Evolutionary conservation across 306 rosid species (phyloP), one percentile per base, ranked within the genome.

Genomic region (Lagenaria siceraria): DNA sequence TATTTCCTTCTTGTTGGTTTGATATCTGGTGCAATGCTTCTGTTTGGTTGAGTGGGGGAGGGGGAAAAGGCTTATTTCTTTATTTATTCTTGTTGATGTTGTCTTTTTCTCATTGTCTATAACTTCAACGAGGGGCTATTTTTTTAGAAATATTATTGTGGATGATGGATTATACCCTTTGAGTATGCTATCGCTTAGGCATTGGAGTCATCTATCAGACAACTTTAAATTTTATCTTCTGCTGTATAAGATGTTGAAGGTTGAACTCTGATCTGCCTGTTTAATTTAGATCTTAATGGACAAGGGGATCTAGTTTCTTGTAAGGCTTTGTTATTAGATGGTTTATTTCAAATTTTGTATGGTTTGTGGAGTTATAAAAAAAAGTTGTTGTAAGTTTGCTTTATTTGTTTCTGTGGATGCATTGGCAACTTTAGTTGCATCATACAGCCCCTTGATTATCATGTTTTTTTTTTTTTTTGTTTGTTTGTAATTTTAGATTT

Each of bases 121-220:
- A 46, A 70, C 38, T 70, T 15, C 7, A 70, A 22, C 21, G 22
- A 69, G 75, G 54, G 33, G 55, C 35, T 69, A 22, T 69, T 69
- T 69, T 18, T 43, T 21, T 69, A 43, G 36, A 3, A 70, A 24
- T 21, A 43, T 70, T 66, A 40, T 11, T 66, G 13, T 40, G 75
- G 56, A 70, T 71, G 78, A 70, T 72, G 69, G 56, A 82, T 65
- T 70, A 15, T n/a, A 49, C 12, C 75, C 40, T 49, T 46, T 72
- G 76, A 49, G 54, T 72, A 38, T 72, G 42, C 43, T 5, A 4
- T 72, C 29, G 59, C 73, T 2, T 65, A 64, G 29, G 61, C 80
- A 38, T 63, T 38, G 52, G 74, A 66, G 76, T 72, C 78, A 75
- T 76, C 65, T 83, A 62, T 55, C 7, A 40, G 51, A 48, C 17